Base-by-base conservation (phyloP, 1,284 basidiomycete genomes). In the Ganoderma lucidum region DNA sequence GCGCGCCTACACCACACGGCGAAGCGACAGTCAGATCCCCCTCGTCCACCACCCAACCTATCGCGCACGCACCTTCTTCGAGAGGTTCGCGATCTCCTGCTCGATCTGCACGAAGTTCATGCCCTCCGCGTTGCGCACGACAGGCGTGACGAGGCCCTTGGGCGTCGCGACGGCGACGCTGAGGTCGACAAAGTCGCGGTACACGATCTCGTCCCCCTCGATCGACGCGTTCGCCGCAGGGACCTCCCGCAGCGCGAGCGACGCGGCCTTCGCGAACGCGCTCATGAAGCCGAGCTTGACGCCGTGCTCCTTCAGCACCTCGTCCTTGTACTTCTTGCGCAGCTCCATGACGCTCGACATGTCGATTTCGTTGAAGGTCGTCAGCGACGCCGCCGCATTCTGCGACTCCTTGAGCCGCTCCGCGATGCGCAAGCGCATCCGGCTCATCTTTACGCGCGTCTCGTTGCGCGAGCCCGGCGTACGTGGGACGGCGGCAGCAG, bases 291-390 rank as follows among this genome's bases (percentile, higher is more conserved):
- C 97, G 73, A 99, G 90, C 84, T 99, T 99, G 82, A 99, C 92
- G 62, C 96, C 97, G 76, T 97, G 93, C 79, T 93, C 90, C 84
- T 99, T 98, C 67, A 97, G 86, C 63, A 99, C 86, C 67, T 90
- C 86, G 75, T 99, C 96, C 88, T 99, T 99, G 91, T 97, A 97
- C 79, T 94, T 92, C 79, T 93, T 91, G 77, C 98, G 93, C 91
- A 99, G 93, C 65, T 94, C 93, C 87, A 99, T 95, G 72, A 99
- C 84, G 60, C 93, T 92, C 59, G 95, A 96, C 97, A 99, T 99
- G 86, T 99, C 97, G 80, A 99, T 96, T 85, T 99, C 97, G 85
- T 99, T 99, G 89, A 99, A 99, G 58, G 97, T 99, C 64, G 98
- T 99, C 73, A 99, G 84, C 69, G 96, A 96, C 60, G 97, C 97